These are phyloP conservation scores for Pouteria campechiana DNA, from an alignment of 179 eudicot species.

Conservation along the genomic window DNA sequence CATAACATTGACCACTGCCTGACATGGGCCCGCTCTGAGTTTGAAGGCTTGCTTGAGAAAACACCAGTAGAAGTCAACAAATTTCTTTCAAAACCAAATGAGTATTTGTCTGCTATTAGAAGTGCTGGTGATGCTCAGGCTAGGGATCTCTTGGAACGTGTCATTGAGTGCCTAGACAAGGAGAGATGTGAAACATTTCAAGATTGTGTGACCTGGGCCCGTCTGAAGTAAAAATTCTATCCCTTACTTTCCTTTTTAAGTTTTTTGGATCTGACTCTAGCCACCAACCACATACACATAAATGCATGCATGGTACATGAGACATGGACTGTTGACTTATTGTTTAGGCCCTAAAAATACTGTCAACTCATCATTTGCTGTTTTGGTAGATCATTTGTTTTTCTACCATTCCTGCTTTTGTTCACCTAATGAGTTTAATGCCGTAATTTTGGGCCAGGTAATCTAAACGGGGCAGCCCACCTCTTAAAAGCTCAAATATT, in stretches of 20 bases:
- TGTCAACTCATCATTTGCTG: too few relatives aligned
- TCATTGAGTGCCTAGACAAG: conserved; percentile 74
- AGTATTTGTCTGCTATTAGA: conserved; percentile 64
- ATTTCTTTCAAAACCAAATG: conserved; percentile 55
- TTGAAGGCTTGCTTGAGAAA: conserved; percentile 92
- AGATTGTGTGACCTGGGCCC: conserved; percentile 90
- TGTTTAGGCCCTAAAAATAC: too few relatives aligned
- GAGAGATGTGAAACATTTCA: conserved; percentile 75
- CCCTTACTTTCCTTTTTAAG: neutral
- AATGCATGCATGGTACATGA: too few relatives aligned
- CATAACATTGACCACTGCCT: conserved; percentile 96
- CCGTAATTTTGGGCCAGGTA: too few relatives aligned
- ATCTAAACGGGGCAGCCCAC: too few relatives aligned
- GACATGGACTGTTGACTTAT: too few relatives aligned
- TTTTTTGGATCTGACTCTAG: neutral
- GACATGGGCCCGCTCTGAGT: conserved; percentile 97
- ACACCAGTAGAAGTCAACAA: conserved; percentile 90
- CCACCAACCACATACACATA: too few relatives aligned
- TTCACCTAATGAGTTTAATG: too few relatives aligned
- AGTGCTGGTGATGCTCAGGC: conserved; percentile 98
- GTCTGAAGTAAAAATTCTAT: conserved; percentile 44
- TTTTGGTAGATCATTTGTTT: too few relatives aligned
- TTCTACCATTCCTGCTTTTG: too few relatives aligned
- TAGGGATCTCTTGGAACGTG: conserved; percentile 75
- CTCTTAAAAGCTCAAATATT: too few relatives aligned